Percentiles rank a stretch among this genome's conserved stretches.
These are phyloP conservation scores for Lactifluus piperatus DNA, from an alignment of 768 basidiomycete genomes.

Conservation along the genomic window DNA sequence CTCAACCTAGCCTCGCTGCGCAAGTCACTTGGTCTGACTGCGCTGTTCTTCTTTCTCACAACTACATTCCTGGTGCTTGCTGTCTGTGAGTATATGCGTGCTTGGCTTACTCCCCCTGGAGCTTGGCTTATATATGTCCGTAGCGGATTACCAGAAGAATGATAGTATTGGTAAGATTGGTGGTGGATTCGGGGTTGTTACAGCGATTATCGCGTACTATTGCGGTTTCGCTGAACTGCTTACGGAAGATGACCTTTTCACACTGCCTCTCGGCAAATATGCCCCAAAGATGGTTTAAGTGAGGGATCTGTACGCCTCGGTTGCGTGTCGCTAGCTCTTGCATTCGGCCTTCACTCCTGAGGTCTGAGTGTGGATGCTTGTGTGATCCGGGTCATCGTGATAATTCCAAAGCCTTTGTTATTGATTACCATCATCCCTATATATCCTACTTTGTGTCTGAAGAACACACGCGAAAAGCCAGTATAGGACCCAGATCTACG, in stretches of 20 bases:
- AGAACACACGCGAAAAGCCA: too few species aligned
- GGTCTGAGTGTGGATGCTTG: too few species aligned
- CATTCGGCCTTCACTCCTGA: too few species aligned
- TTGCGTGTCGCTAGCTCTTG: too few species aligned
- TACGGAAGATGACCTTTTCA: constrained; percentile 30
- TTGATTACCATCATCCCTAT: too few species aligned
- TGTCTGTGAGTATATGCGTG: constrained; percentile 27
- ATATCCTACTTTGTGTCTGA: too few species aligned
- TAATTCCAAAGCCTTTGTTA: too few species aligned
- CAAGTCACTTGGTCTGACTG: constrained; percentile 40
- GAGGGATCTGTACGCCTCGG: too few species aligned
- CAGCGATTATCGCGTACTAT: constrained; percentile 42
- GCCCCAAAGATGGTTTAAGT: not conserved
- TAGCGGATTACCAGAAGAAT: constrained; percentile 13
- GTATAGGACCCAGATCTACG: too few species aligned
- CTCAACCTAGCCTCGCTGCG: constrained; percentile 43
- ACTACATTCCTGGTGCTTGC: constrained; percentile 44
- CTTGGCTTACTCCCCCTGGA: not conserved
- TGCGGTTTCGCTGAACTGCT: constrained; percentile 36
- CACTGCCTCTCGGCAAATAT: constrained; percentile 32
- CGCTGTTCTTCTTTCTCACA: constrained; percentile 44
- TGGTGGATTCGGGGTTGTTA: constrained; percentile 37
- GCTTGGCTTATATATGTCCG: not conserved
- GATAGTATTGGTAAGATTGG: constrained; percentile 30
- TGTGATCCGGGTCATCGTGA: too few species aligned